Percentiles rank a stretch among this genome's conserved stretches.
These are phyloP conservation scores for Solanum chiquidenum DNA, from an alignment of 257 asterid genomes.

Conservation along the genomic window DNA sequence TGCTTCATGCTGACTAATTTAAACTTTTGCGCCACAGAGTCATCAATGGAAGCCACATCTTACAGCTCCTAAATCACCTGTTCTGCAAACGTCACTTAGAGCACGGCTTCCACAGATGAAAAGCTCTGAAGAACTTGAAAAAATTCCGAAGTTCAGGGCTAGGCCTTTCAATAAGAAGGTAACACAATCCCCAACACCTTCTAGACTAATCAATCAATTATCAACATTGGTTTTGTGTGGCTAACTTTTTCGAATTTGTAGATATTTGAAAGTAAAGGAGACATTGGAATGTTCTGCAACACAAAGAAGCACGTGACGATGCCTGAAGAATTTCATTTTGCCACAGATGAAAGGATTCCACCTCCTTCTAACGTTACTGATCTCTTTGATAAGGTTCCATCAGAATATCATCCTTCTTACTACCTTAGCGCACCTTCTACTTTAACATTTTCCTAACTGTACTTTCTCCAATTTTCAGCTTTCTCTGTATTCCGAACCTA, in stretches of 20 bases:
- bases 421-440: neutral
- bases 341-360: constrained; percentile 78
- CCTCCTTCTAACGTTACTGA: constrained; percentile 57
- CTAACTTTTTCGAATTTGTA: constrained; percentile 3
- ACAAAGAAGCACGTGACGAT: constrained; percentile 65
- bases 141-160: constrained; percentile 74
- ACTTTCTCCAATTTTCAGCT: constrained; percentile 34
- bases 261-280: constrained; percentile 96
- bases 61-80: constrained; percentile 81
- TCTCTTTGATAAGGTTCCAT: constrained; percentile 63
- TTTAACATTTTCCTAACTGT: neutral
- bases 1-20: neutral
- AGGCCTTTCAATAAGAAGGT: constrained; percentile 91
- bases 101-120: constrained; percentile 77
- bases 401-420: neutral
- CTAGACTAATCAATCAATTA: neutral
- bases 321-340: constrained; percentile 86
- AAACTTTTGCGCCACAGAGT: constrained; percentile 28
- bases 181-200: neutral
- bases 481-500: constrained; percentile 62
- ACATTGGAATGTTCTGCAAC: constrained; percentile 65
- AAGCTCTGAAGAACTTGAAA: constrained; percentile 59
- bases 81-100: constrained; percentile 67
- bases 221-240: neutral
- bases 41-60: constrained; percentile 63